phyloP scores from a whole-genome alignment of 2,329 filamentous ascomycete genomes.

The Cladosporium oxysporum region DNA sequence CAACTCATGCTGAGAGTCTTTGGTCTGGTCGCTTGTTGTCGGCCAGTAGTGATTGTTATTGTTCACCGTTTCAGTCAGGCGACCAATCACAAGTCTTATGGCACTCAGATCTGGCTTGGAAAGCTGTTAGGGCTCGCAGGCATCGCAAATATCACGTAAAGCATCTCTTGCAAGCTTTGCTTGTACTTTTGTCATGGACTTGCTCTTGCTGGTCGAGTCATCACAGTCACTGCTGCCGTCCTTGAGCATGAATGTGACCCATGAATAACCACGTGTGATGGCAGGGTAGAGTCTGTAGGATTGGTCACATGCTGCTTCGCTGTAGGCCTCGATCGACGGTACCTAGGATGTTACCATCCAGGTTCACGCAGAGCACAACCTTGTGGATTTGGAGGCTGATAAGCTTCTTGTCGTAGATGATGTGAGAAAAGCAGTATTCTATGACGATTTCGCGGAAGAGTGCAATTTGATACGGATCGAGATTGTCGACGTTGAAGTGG shows the following conservation, averaged over 20 bases:
- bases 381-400: neutral
- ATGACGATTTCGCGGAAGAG: neutral
- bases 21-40: neutral
- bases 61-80: neutral
- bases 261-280: neutral
- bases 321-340: neutral
- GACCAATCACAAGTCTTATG: neutral
- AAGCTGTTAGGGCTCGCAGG: neutral
- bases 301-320: neutral
- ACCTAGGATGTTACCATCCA: neutral
- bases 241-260: neutral
- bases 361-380: neutral
- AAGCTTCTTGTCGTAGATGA: neutral
- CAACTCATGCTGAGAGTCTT: no score
- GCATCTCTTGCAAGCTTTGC: neutral
- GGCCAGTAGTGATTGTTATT: neutral
- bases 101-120: neutral
- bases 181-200: neutral
- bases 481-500: neutral
- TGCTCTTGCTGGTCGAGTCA: neutral
- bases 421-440: neutral
- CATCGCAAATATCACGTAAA: neutral
- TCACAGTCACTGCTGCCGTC: neutral
- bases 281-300: neutral
- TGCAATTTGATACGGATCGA: neutral